Evolutionary conservation across 106 monocot genomes (phyloP), one percentile per base, ranked within the genome.

Genomic region (Dendrobium chrysotoxum): DNA sequence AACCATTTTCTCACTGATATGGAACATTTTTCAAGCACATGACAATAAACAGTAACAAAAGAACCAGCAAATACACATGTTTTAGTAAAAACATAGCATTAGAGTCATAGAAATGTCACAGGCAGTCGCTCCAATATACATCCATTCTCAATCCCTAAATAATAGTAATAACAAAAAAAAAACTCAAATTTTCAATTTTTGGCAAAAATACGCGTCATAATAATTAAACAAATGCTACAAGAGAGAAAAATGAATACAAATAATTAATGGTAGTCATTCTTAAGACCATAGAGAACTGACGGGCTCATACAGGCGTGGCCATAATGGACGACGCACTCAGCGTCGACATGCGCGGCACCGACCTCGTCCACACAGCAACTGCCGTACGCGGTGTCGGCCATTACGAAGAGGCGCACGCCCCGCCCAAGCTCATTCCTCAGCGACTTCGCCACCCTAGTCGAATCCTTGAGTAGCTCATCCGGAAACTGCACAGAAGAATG

Each of bases 301-400:
- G 91, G 89, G 88, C 95, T 99, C 91, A 93, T 95, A 77, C 98
- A 99, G 40, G 98, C 92, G 61, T 93, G 98, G 20, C 98, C 98
- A 53, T 93, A 99, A 75, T 99, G 98, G 42, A 99, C 87, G 28
- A 95, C 91, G 65, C 95, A 99, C 11, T 99, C 88, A 0, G 98
- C 98, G 28, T 84, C 91, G 7, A 95, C 89, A 54, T 95, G 95
- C 0, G 95, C 89, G 0, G 98, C 98, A 4, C 84, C 95, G 31
- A 99, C 78, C 87, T 99, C 98, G 73, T 99, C 98, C n/a, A 95
- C 89, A 76, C 98, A 99, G 85, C 98, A 99, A 76, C 95, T 95
- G 5, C 93, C 95, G 44, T 95, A 99, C 10, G 91, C 85, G 21
- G 98, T 93, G 87, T 99, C 98, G 10, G 95, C 98, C 95, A 99